These are phyloP conservation scores for Hibiscus tridactylites DNA, from an alignment of 345 rosid species.

Conservation along the genomic window DNA sequence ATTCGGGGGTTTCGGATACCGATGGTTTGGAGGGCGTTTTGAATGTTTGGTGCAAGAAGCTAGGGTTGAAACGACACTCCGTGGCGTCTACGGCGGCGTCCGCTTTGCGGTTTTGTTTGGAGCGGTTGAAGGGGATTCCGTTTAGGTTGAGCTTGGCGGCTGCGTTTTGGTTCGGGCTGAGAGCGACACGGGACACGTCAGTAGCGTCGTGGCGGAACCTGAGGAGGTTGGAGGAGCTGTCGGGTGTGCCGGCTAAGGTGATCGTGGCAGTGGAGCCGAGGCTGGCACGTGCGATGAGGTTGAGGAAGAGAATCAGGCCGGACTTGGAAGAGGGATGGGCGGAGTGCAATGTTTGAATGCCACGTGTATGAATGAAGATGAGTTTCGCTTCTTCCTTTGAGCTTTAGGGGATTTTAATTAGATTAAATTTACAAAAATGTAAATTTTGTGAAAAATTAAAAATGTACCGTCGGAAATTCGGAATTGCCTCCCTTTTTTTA, in stretches of 20 bases:
- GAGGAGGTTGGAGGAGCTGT: slow-evolving; percentile 23
- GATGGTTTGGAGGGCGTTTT: slow-evolving; percentile 27
- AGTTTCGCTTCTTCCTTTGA: too few relatives aligned
- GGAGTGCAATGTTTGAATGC: slow-evolving; percentile 22
- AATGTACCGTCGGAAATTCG: too few relatives aligned
- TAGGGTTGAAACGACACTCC: slow-evolving; percentile 18
- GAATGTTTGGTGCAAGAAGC: slow-evolving; percentile 27
- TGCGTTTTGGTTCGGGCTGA: slow-evolving; percentile 39
- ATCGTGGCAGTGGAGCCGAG: slow-evolving; percentile 27
- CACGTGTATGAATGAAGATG: neutral
- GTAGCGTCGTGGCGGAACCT: slow-evolving; percentile 23
- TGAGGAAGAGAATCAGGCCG: neutral
- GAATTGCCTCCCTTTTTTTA: too few relatives aligned
- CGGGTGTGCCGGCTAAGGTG: slow-evolving; percentile 37
- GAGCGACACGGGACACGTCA: slow-evolving; percentile 9
- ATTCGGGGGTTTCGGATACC: neutral
- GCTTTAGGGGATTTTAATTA: too few relatives aligned
- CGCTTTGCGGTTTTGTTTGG: slow-evolving; percentile 23
- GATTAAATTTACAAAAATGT: too few relatives aligned
- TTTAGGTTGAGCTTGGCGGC: slow-evolving; percentile 28
- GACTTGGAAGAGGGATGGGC: slow-evolving; percentile 39
- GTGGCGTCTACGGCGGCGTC: slow-evolving; percentile 15
- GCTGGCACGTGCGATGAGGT: slow-evolving; percentile 17
- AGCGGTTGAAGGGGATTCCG: slow-evolving; percentile 18
- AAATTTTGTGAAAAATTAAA: too few relatives aligned